Evolutionary conservation across 192 early-diverging fungal species (phyloP), one percentile per base, ranked within the genome.

Genomic region (Oehlia diaphana): DNA sequence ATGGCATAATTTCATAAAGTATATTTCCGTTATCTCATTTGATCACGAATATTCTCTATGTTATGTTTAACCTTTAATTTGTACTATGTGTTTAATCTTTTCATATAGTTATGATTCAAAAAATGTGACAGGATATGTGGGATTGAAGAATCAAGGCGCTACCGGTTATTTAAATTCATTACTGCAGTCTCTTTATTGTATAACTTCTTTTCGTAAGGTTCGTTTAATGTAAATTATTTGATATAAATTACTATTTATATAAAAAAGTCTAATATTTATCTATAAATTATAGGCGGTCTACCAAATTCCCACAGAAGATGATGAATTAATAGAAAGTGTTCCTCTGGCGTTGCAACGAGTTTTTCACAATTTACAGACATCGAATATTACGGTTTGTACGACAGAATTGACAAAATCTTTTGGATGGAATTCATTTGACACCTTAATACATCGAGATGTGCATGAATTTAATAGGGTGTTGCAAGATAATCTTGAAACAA

Each of bases 81-180:
- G 37, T 76, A 76, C 64, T 76, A 47, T 76, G 62, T 64, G 26
- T 50, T 64, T 76, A 76, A 76, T 61, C 74, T 76, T 33, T 76
- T 50, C 74, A 76, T 76, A 63, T 37, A 93, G 92, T 81, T 97
- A 95, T 86, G 94, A 96, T 82, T 98, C 98, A 33, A 95, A 95
- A 82, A 89, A 90, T 73, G 87, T 91, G 82, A 96, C 97, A 42
- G 98, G 98, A 19, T 96, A 88, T 84, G 95, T 98, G 35, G 98
- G 97, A 1, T 85, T 99, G 74, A 94, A 94, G 78, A 99, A 99
- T 83, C 98, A 98, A 84, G 98, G 97, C 23, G 96, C 96, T 2
- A 99, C 98, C 0, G 97, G 98, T 86, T 99, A 99, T 83, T 96
- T 99, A 95, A 99, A 98, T 88, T 98, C 98, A 71, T 88, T 98